phyloP scores from a whole-genome alignment of 2,329 filamentous ascomycete genomes.

The Cladobotryum protrusum region DNA sequence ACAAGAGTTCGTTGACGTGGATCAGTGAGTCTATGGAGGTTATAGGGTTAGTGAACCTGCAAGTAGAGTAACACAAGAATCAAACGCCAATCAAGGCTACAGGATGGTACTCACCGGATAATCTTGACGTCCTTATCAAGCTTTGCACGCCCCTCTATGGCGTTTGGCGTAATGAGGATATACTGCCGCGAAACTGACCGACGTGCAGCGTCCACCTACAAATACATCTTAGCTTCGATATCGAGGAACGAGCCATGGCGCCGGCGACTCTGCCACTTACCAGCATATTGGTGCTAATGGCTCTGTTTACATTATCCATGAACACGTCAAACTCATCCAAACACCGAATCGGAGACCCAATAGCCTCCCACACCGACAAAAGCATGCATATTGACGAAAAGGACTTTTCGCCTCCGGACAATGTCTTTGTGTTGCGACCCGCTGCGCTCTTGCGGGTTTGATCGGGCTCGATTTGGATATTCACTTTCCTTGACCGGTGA shows the following conservation, averaged over 20 bases:
- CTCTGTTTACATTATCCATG: conserved; percentile 96
- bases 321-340: conserved; percentile 98
- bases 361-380: conserved; percentile 92
- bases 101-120: conserved; percentile 48
- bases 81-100: not conserved
- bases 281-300: conserved; percentile 89
- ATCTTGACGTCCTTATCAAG: conserved; percentile 68
- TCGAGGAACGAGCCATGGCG: no score
- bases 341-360: conserved; percentile 91
- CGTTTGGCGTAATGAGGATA: conserved; percentile 92
- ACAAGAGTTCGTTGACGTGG: conserved; percentile 49
- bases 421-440: conserved; percentile 80
- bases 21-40: conserved; percentile 44
- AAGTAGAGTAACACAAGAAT: not conserved
- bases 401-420: conserved; percentile 95
- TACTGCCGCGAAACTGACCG: conserved; percentile 87
- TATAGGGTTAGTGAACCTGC: conserved; percentile 19
- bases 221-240: conserved; percentile 6
- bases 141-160: conserved; percentile 56
- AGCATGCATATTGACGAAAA: conserved; percentile 95
- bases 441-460: conserved; percentile 61
- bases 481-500: conserved; percentile 66
- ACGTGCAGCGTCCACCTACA: conserved; percentile 73
- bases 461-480: conserved; percentile 69
- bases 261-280: conserved; percentile 39